These are phyloP conservation scores for Globisporangium cederbergense DNA, from an alignment of 352 stramenopile species.

Conservation along the genomic window DNA sequence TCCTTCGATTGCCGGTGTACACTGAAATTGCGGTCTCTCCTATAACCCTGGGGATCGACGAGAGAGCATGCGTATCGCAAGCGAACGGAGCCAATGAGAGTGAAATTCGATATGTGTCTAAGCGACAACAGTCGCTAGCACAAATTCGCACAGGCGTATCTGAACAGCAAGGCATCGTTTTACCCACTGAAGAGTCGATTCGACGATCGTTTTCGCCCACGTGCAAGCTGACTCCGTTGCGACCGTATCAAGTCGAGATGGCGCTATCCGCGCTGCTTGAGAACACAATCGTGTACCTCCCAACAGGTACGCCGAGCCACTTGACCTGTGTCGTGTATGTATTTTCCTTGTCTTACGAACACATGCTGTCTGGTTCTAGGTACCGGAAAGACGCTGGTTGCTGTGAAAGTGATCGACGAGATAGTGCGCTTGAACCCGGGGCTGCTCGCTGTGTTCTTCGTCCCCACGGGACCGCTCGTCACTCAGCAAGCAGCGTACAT, in stretches of 20 bases:
- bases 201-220: slow-evolving; percentile 25
- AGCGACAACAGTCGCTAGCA: slow-evolving; percentile 1
- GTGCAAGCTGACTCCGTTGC: slow-evolving; percentile 47
- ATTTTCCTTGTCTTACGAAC: neutral
- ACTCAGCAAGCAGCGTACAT: slow-evolving; percentile 72
- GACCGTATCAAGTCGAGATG: slow-evolving; percentile 68
- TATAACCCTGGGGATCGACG: slow-evolving; percentile 1
- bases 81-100: neutral
- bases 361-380: slow-evolving; percentile 16
- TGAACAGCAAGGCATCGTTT: slow-evolving; percentile 11
- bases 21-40: slow-evolving; percentile 20
- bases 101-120: slow-evolving; percentile 1
- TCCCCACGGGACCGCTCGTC: slow-evolving; percentile 71
- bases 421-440: slow-evolving; percentile 57
- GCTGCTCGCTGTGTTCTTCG: slow-evolving; percentile 60
- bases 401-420: slow-evolving; percentile 68
- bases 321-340: neutral
- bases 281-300: slow-evolving; percentile 80
- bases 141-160: neutral
- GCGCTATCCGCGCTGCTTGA: slow-evolving; percentile 63
- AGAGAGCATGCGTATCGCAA: neutral
- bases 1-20: slow-evolving; percentile 23
- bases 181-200: slow-evolving; percentile 30
- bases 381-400: slow-evolving; percentile 72
- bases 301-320: slow-evolving; percentile 32